Conservation (phyloP, 1,284 basidiomycete species). For the Clitocybe nebularis region DNA sequence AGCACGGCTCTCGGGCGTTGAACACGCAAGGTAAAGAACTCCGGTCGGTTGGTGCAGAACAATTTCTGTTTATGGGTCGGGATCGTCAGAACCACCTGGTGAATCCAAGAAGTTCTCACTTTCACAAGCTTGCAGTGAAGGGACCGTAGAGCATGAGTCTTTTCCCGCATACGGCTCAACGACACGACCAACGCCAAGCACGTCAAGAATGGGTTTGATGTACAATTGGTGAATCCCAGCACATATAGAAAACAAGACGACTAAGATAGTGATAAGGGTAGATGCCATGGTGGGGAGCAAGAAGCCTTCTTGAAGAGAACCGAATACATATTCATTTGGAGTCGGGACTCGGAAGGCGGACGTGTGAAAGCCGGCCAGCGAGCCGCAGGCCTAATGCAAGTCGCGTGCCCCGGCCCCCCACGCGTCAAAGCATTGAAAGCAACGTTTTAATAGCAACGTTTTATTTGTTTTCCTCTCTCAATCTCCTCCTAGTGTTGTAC, state of each 20-base stretch:
- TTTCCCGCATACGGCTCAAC: constrained; percentile 44
- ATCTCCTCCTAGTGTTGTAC: background rate
- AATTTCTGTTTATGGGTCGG: no score
- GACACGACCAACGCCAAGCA: constrained; percentile 40
- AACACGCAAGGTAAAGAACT: constrained; percentile 69
- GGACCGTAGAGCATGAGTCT: constrained; percentile 41
- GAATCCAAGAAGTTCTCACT: no score
- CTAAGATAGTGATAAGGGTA: constrained; percentile 23
- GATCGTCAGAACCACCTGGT: no score
- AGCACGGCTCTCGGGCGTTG: constrained; percentile 43
- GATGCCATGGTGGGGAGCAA: constrained; percentile 1
- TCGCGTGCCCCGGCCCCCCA: background rate
- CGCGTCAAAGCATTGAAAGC: background rate
- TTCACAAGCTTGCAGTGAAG: constrained; percentile 62
- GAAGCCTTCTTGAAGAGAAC: constrained; percentile 1
- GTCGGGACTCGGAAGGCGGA: no score
- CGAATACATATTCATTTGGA: no score
- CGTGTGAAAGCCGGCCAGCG: no score
- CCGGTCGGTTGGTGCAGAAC: constrained; percentile 54
- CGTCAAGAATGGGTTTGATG: constrained; percentile 35
- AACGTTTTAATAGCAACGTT: constrained; percentile 12
- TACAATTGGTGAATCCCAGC: constrained; percentile 38
- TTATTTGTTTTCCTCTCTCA: background rate
- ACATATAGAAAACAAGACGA: constrained; percentile 26
- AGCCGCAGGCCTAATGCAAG: no score